Evolutionary conservation across 805 yeast genomes (phyloP).

Genomic region (Blastobotrys robertii): DNA sequence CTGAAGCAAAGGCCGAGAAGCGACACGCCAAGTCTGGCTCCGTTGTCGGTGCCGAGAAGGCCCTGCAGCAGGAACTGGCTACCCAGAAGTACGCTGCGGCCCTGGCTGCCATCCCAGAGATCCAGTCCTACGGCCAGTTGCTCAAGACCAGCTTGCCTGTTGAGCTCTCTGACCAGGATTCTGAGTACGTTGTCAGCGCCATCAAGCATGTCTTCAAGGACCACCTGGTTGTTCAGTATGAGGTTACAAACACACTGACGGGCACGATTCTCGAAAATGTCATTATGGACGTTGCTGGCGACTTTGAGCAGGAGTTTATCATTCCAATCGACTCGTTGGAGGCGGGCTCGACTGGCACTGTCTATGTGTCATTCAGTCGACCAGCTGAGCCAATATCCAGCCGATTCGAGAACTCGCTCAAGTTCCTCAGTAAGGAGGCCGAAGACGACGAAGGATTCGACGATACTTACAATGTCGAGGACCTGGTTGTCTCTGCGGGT

Average conservation of each 20-base stretch:
- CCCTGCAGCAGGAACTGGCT: conserved; percentile 15
- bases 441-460: conserved; percentile 79
- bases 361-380: conserved; percentile 67
- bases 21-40: conserved; percentile 32
- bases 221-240: conserved; percentile 69
- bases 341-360: conserved; percentile 63
- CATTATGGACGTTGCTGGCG: conserved; percentile 35
- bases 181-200: conserved; percentile 82
- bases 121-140: conserved; percentile 62
- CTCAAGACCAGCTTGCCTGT: conserved; percentile 57
- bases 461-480: conserved; percentile 89
- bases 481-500: conserved; percentile 62
- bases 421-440: conserved; percentile 70
- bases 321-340: conserved; percentile 62
- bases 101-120: conserved; percentile 61
- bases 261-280: conserved; percentile 73
- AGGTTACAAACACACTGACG: conserved; percentile 73
- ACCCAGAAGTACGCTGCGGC: conserved; percentile 47
- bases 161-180: conserved; percentile 81
- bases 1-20: conserved; percentile 44
- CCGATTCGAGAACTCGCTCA: conserved; percentile 53
- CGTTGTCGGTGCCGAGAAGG: conserved; percentile 12
- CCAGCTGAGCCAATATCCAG: conserved; percentile 36
- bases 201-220: conserved; percentile 73
- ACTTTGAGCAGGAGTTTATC: conserved; percentile 51